Evolutionary conservation across 1,284 basidiomycete genomes (phyloP), one percentile per base, ranked within the genome.

Genomic region (Porogramme epimiltina): DNA sequence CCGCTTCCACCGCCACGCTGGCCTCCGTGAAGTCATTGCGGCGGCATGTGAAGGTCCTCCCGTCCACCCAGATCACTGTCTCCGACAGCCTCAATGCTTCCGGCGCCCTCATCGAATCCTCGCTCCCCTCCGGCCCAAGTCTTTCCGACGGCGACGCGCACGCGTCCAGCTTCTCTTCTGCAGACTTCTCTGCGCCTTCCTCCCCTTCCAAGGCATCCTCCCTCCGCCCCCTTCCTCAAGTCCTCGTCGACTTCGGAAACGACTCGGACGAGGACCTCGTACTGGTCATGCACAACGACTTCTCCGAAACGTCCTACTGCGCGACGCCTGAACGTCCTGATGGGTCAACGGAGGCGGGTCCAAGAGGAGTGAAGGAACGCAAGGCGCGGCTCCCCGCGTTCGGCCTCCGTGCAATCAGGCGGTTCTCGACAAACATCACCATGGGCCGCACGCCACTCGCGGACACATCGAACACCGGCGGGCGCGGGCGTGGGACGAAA

Each of bases 371-470:
- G 49, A 43, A 58, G 52, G 55, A 61, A 43, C 60, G 57, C 56
- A 51, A 52, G 38, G 61, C 66, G n/a, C 59, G 60, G 24, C 59
- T 65, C 10, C 60, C 61, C 3, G 59, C 63, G 54, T 22, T 22
- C 20, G 59, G 52, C 20, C 38, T 57, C 57, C 49, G 46, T 31
- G 56, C 59, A 40, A 61, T 68, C 41, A 58, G 58, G 33, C 55
- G 66, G n/a, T 51, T 68, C 42, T 66, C 66, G 34, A 54, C 57
- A 47, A 54, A 54, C 39, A 49, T 59, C 46, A 25, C 37, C 16
- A 63, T 63, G 43, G 65, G 64, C 45, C 58, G 58, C 23, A 61
- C 61, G 8, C 53, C 63, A 18, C 53, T 63, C 18, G 50, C 62
- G 33, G 63, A 67, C 37, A 61, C 60, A 41, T 63, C 60, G 38